phyloP scores from a whole-genome alignment of 345 rosid species.

The Eucalyptus globulus region DNA sequence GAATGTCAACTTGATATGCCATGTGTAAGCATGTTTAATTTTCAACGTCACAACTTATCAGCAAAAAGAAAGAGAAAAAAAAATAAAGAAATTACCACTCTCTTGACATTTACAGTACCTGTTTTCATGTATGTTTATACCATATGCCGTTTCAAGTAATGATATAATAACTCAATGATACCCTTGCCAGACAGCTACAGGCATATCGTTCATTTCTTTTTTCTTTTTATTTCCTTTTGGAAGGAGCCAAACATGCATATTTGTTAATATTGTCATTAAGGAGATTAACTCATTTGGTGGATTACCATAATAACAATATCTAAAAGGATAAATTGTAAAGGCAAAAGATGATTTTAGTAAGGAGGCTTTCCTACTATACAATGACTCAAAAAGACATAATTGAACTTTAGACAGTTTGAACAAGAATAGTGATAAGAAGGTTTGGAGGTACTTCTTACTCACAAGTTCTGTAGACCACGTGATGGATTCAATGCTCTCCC shows the following conservation, averaged over 20 bases:
- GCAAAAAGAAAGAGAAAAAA: neutral
- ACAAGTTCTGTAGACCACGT: constrained; percentile 33
- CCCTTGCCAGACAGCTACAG: neutral
- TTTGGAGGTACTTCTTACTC: neutral
- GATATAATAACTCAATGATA: neutral
- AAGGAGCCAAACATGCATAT: neutral
- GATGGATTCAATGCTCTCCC: constrained; percentile 25
- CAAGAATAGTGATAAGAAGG: neutral
- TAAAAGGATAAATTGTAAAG: neutral
- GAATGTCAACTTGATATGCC: neutral
- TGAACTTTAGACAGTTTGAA: neutral
- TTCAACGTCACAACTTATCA: neutral
- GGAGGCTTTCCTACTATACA: neutral
- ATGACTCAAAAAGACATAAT: neutral
- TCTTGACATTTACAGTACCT: neutral
- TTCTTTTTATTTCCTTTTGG: neutral
- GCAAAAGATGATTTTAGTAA: neutral
- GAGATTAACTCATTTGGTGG: neutral
- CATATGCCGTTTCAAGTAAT: neutral
- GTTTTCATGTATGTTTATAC: neutral
- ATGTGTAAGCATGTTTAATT: neutral
- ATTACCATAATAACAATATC: neutral
- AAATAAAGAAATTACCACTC: neutral
- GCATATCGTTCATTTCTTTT: neutral
- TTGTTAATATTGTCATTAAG: neutral